Evolutionary conservation across 352 stramenopile genomes (phyloP), one percentile per base, ranked within the genome.

Genomic region (Albugo laibachii): DNA sequence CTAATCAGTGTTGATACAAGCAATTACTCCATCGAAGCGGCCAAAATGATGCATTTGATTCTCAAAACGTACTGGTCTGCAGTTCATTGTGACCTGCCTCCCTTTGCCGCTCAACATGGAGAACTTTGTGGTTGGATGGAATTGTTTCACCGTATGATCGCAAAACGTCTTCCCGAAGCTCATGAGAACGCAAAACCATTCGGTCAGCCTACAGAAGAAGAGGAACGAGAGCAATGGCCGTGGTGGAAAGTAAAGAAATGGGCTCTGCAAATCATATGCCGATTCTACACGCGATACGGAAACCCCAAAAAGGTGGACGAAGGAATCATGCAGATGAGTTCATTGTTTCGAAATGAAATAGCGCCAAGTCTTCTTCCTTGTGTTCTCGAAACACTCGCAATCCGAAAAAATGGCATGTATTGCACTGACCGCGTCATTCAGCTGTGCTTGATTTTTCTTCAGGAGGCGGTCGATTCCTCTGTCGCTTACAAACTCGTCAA

Each of bases 171-270:
- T 35, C 84, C 85, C 0, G 92, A 97, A 51, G 83, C 83, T 13
- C 66, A 52, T 19, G 77, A 91, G 45, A 72, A 71, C 13, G 62
- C 59, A 2, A 69, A 88, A 59, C 86, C 89, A 2, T 57, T 63
- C 16, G 75, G 79, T 34, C 92, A 98, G 61, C 93, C 93, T 0
- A 85, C 58, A 11, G 68, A 87, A 20, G 69, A 93, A 27, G 91
- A 97, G 45, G 92, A 97, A 54, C 73, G 92, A 21, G 82, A 86
- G 50, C 71, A 82, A 37, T 97, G 86, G 89, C 79, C 89, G 11
- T 97, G 89, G 86, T 98, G 93, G 93, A 98, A 98, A 70, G 71
- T 96, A 13, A 98, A 98, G 63, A 98, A 98, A 74, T 98, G 93
- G 93, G 65, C 83, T n/a, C 56, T 95, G 36, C 92, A 97, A 69